Base-by-base conservation (phyloP, 2,329 filamentous ascomycete genomes). In the Cladosporium sp. region DNA sequence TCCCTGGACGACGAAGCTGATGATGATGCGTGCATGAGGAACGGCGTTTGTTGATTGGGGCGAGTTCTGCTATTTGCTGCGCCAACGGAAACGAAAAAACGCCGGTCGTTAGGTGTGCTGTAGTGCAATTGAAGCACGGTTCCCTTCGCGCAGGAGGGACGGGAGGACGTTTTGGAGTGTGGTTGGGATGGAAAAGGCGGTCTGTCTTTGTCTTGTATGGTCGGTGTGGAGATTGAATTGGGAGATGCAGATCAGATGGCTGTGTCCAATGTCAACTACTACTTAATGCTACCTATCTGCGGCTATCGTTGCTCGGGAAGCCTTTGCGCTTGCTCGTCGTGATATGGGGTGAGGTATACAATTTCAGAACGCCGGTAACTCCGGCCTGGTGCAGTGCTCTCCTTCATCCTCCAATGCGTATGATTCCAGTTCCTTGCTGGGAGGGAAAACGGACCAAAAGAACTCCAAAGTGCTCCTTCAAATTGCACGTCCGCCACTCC, bases 401-500 rank as follows among this genome's bases (percentile, higher is more conserved):
- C n/a, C n/a, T 4, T 44, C n/a, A n/a, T 47, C n/a, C 38, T 44
- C 21, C n/a, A n/a, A 47, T 47, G n/a, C 41, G 8, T 47, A 10
- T 24, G n/a, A 21, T 21, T 21, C 8, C n/a, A 21, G 12, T 2
- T n/a, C 38, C 18, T 18, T 18, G 36, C 6, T 8, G 8, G n/a
- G n/a, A 21, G n/a, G 4, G 10, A 47, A 24, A 47, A 8, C 24
- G 8, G 41, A 47, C 7, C 3, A 47, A 11, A 21, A 21, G n/a
- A 47, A 47, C 8, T 47, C 41, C 41, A 47, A 47, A 21, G 8
- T 47, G n/a, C 41, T 47, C 10, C 41, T 21, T 47, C 41, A 5
- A 47, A 21, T 21, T 4, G 49, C 14, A 30, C 10, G 28, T 47
- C 4, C 57, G 11, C 21, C 57, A 97, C 85, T 97, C 93, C 91